phyloP scores from a whole-genome alignment of 225 moss, liverwort and hornwort genomes.

The Pseudisothecium myosuroides region DNA sequence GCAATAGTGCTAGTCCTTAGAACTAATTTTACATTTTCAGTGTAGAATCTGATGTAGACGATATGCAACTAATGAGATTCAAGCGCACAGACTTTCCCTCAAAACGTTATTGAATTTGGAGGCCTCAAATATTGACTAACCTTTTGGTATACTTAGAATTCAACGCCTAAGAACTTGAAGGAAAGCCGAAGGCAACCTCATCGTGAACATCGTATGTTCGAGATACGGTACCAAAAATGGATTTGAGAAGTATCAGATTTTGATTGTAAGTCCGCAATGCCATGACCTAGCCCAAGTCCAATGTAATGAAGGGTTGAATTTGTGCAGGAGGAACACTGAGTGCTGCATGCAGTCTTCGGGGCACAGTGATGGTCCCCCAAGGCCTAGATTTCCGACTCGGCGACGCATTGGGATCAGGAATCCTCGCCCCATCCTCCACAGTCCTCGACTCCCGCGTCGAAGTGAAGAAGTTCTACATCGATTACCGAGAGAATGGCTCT shows the following conservation, averaged over 20 bases:
- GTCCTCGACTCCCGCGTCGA: slow-evolving; percentile 51
- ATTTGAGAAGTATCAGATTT: not conserved
- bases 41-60: not conserved
- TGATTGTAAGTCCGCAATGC: not conserved
- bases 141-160: not conserved
- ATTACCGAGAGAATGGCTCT: slow-evolving; percentile 69
- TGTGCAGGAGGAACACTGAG: slow-evolving; percentile 49
- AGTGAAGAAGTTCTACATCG: slow-evolving; percentile 82
- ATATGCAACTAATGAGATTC: not conserved
- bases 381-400: slow-evolving; percentile 68
- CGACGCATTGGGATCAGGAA: slow-evolving; percentile 51
- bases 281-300: not conserved
- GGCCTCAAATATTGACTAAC: no score
- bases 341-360: slow-evolving; percentile 66
- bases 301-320: not conserved
- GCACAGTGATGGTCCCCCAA: slow-evolving; percentile 83
- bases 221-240: no score
- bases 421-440: slow-evolving; percentile 41
- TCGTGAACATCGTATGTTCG: not conserved
- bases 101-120: no score
- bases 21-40: not conserved
- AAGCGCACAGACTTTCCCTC: not conserved
- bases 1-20: not conserved
- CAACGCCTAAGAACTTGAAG: not conserved
- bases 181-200: not conserved